Evolutionary conservation across 2,329 filamentous ascomycete genomes (phyloP).

Genomic region (Chrysoporthe cubensis): DNA sequence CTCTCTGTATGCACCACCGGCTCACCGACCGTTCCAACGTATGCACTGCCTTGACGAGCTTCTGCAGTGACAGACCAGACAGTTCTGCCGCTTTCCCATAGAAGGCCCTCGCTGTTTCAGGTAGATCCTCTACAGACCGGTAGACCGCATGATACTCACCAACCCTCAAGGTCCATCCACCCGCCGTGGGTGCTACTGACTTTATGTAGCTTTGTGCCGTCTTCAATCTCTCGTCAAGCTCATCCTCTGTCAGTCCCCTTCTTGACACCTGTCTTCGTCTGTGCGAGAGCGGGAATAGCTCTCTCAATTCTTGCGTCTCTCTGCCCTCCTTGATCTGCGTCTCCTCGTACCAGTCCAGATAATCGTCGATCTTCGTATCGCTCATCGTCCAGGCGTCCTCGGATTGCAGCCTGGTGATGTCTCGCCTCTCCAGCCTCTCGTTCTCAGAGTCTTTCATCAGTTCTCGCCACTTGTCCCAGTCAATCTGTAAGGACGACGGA

Average conservation of each 20-base stretch:
- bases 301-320: conserved; percentile 39
- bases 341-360: conserved; percentile 78
- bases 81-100: conserved; percentile 47
- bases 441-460: conserved; percentile 44
- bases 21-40: conserved; percentile 44
- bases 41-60: conserved; percentile 41
- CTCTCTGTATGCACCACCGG: conserved; percentile 38
- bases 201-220: conserved; percentile 35
- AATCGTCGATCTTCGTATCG: conserved; percentile 68
- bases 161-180: conserved; percentile 33
- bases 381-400: conserved; percentile 51
- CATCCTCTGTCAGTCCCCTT: conserved; percentile 31
- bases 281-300: conserved; percentile 40
- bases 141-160: conserved; percentile 43
- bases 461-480: conserved; percentile 74
- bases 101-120: conserved; percentile 45
- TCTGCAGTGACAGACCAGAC: conserved; percentile 41
- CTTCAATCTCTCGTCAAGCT: conserved; percentile 33
- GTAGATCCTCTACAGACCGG: conserved; percentile 46
- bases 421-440: conserved; percentile 32
- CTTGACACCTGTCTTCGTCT: conserved; percentile 4
- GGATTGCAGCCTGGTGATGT: conserved; percentile 35
- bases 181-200: conserved; percentile 27
- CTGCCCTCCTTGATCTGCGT: conserved; percentile 39
- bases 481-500: conserved; percentile 61